Percentiles rank a stretch among this genome's conserved stretches.
Evolutionary conservation across 805 yeast species (phyloP).

Genomic region (Candida lessepsii): DNA sequence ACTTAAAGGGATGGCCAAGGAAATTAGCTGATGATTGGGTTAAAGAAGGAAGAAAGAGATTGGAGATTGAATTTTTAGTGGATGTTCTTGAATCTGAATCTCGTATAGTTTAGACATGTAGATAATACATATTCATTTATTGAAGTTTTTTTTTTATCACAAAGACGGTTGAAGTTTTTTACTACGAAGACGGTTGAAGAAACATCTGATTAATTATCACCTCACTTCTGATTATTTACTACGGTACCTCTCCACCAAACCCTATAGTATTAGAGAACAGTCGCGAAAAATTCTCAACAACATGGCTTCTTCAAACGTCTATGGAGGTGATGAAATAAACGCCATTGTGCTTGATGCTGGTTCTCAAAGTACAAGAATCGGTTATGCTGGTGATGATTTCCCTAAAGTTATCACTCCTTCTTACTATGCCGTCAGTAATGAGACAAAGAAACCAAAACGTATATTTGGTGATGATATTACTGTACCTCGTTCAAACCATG

Average conservation of each 20-base stretch:
- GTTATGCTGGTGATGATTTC: constrained; percentile 89
- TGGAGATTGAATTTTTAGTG: constrained; percentile 82
- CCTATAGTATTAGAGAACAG: neutral
- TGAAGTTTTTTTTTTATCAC: no score
- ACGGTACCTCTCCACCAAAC: neutral
- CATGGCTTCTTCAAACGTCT: constrained; percentile 30
- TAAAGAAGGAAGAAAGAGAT: constrained; percentile 79
- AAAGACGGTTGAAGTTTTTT: no score
- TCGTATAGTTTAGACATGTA: constrained; percentile 30
- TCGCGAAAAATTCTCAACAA: constrained; percentile 5
- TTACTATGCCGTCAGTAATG: constrained; percentile 40
- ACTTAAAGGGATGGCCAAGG: constrained; percentile 91
- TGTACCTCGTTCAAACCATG: constrained; percentile 50
- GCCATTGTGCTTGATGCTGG: constrained; percentile 94
- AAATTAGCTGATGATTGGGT: constrained; percentile 91
- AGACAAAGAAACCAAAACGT: constrained; percentile 18
- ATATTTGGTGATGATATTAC: constrained; percentile 42
- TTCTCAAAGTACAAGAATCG: constrained; percentile 75
- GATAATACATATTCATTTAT: neutral
- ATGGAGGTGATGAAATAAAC: constrained; percentile 73
- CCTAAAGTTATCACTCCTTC: constrained; percentile 80
- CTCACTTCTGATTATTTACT: no score
- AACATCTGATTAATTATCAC: no score
- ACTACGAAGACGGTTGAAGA: no score
- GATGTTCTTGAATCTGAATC: constrained; percentile 67